Evolutionary conservation across 306 rosid genomes (phyloP).

Genomic region (Begonia loranthoides): DNA sequence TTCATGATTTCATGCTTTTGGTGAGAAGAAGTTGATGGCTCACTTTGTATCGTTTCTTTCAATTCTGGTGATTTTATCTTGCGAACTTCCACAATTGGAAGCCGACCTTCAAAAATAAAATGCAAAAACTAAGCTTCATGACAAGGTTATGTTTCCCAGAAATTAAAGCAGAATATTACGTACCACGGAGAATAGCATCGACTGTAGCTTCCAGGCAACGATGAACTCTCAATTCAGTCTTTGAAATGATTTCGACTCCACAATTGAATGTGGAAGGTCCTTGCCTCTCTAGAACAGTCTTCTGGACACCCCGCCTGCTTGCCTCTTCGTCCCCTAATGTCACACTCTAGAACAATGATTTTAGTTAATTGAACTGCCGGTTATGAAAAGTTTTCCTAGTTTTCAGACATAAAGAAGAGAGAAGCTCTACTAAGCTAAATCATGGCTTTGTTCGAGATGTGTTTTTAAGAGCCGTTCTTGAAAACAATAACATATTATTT

Average conservation of each 20-base stretch:
- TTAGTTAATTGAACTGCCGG: constrained; percentile 13
- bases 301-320: constrained; percentile 80
- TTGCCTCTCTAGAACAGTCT: constrained; percentile 92
- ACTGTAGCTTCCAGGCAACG: constrained; percentile 75
- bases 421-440: too few species aligned
- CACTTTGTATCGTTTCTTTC: constrained; percentile 27
- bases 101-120: constrained; percentile 43
- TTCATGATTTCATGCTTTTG: constrained; percentile 20
- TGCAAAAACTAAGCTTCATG: constrained; percentile 7
- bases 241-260: constrained; percentile 85
- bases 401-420: background rate
- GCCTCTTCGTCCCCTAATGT: constrained; percentile 98
- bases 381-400: constrained; percentile 11
- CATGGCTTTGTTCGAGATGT: too few species aligned
- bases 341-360: constrained; percentile 52
- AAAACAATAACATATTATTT: too few species aligned
- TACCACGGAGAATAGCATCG: constrained; percentile 83
- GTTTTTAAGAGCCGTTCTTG: too few species aligned
- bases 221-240: constrained; percentile 76
- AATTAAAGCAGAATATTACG: background rate
- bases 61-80: constrained; percentile 41
- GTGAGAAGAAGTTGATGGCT: constrained; percentile 24
- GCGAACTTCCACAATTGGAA: constrained; percentile 70
- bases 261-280: constrained; percentile 84
- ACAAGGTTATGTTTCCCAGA: background rate